phyloP scores from a whole-genome alignment of 495 filamentous ascomycete genomes.

The Aspergillus carlsbadensis region DNA sequence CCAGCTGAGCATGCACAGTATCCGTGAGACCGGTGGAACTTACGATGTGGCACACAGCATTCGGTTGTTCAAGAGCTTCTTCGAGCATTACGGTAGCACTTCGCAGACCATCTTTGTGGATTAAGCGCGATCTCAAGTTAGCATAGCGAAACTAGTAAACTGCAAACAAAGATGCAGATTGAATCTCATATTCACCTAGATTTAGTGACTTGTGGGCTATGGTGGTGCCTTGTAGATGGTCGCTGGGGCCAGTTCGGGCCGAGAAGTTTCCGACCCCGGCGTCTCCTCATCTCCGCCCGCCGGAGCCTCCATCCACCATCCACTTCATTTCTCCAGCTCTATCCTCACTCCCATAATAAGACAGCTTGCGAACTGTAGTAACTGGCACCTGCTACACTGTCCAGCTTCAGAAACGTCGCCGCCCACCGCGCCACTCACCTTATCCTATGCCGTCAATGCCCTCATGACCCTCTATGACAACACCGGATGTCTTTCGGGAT shows the following conservation, averaged over 20 bases:
- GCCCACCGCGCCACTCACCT: neutral
- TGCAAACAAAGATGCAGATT: neutral
- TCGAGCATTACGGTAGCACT: constrained; percentile 75
- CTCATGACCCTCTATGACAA: constrained; percentile 53
- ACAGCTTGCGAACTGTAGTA: neutral
- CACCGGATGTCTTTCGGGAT: constrained; percentile 50
- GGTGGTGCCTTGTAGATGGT: too few species aligned
- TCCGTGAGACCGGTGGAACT: constrained; percentile 84
- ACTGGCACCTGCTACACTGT: neutral
- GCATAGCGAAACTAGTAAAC: neutral
- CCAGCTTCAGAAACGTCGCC: neutral
- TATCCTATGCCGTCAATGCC: constrained; percentile 29
- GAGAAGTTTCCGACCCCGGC: constrained; percentile 24
- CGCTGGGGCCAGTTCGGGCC: constrained; percentile 14
- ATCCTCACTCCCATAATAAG: constrained; percentile 1
- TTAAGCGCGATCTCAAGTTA: constrained; percentile 16
- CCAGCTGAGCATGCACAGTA: constrained; percentile 97
- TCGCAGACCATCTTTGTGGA: constrained; percentile 82
- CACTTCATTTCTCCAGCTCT: constrained; percentile 8
- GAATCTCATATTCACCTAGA: too few species aligned
- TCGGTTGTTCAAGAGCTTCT: constrained; percentile 84
- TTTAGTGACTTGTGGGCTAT: too few species aligned
- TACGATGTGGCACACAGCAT: constrained; percentile 88
- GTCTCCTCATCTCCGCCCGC: constrained; percentile 7
- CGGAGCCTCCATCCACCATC: constrained; percentile 1